phyloP scores from a whole-genome alignment of 1,139 yeast genomes.

The Taphrina communis region DNA sequence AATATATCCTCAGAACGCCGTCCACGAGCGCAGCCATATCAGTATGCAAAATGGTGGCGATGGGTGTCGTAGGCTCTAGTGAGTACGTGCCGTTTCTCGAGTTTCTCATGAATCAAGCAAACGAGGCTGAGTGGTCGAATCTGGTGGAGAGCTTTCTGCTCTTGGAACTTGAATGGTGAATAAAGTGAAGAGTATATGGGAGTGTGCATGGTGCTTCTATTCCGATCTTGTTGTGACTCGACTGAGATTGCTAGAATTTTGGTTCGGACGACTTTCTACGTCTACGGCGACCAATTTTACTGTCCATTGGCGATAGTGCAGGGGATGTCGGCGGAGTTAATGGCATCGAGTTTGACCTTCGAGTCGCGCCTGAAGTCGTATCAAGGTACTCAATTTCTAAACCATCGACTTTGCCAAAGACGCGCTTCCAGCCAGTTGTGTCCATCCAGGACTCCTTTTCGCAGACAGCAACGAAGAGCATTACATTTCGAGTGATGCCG shows the following conservation, averaged over 20 bases:
- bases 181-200: not conserved
- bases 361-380: not conserved
- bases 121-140: not conserved
- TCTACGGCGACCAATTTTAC: not conserved
- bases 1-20: not conserved
- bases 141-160: not conserved
- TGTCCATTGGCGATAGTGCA: not conserved
- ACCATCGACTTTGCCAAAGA: slow-evolving; percentile 8
- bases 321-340: not conserved
- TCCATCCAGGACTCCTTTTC: slow-evolving; percentile 23
- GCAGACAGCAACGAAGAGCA: slow-evolving; percentile 19
- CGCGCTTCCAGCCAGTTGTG: slow-evolving; percentile 11
- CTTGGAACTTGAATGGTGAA: not conserved
- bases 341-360: not conserved
- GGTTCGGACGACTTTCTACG: not conserved
- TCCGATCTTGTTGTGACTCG: not conserved
- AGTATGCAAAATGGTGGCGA: not conserved
- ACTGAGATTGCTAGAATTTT: not conserved
- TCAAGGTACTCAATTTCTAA: not conserved
- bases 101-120: not conserved
- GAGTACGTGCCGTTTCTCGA: not conserved
- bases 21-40: slow-evolving; percentile 3
- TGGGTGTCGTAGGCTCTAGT: not conserved
- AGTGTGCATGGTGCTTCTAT: not conserved
- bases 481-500: slow-evolving; percentile 9